These are phyloP conservation scores for Nothomitra cinnamomea DNA, from an alignment of 2,329 filamentous ascomycete species.

Conservation along the genomic window DNA sequence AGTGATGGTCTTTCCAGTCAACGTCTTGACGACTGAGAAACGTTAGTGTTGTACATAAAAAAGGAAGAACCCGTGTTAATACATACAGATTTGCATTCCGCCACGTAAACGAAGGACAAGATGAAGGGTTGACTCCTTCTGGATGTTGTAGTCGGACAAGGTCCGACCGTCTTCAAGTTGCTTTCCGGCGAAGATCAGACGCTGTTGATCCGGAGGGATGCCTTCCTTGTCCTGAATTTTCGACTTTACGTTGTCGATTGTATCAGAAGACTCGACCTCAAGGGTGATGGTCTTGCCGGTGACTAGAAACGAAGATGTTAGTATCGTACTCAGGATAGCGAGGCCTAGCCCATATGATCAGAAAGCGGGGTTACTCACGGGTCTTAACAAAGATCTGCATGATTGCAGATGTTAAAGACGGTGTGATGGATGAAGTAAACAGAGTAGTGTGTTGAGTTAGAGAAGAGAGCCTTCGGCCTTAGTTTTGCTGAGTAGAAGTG, in stretches of 20 bases:
- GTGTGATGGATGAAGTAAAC: neutral
- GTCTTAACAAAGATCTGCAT: slow-evolving; percentile 99
- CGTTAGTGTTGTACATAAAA: neutral
- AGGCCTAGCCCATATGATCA: neutral
- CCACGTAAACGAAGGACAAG: slow-evolving; percentile 57
- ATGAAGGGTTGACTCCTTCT: slow-evolving; percentile 51
- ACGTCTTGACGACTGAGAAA: slow-evolving; percentile 12
- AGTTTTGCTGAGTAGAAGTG: neutral
- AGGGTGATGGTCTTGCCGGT: slow-evolving; percentile 25
- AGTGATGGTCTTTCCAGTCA: slow-evolving; percentile 42
- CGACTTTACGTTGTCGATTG: slow-evolving; percentile 38
- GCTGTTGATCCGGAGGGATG: slow-evolving; percentile 40
- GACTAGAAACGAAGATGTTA: slow-evolving; percentile 20
- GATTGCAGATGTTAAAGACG: slow-evolving; percentile 23
- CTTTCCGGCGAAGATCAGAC: slow-evolving; percentile 40
- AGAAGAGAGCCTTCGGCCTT: neutral
- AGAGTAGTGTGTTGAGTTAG: neutral
- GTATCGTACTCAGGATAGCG: slow-evolving; percentile 12
- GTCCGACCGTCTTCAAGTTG: slow-evolving; percentile 40
- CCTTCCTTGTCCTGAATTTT: slow-evolving; percentile 45
- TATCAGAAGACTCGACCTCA: slow-evolving; percentile 31
- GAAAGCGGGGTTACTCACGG: slow-evolving; percentile 39
- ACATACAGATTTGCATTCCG: slow-evolving; percentile 35
- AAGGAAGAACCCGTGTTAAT: too few species aligned
- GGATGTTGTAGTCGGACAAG: slow-evolving; percentile 37